Percentiles rank a stretch among this genome's conserved stretches.
These are phyloP conservation scores for Rubia yunnanensis DNA, from an alignment of 257 asterid genomes.

Conservation along the genomic window DNA sequence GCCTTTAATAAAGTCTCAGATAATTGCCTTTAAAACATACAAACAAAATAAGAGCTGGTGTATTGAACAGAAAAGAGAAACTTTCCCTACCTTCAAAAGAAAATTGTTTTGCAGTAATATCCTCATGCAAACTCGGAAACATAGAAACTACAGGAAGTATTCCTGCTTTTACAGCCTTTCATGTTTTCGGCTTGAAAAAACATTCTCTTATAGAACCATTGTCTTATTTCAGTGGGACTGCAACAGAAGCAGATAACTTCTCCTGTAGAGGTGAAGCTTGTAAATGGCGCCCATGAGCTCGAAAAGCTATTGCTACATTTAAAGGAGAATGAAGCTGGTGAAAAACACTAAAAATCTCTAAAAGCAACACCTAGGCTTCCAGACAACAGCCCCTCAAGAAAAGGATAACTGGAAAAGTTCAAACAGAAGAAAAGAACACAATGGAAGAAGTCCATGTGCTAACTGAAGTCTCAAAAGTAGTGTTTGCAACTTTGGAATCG, in stretches of 20 bases:
- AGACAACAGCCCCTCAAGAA: constrained; percentile 52
- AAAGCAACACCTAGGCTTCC: constrained; percentile 25
- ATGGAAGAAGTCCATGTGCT: constrained; percentile 35
- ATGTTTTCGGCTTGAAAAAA: background rate
- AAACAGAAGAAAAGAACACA: constrained; percentile 16
- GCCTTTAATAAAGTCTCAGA: constrained; percentile 42
- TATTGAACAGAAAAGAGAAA: constrained; percentile 22
- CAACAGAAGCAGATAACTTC: constrained; percentile 13
- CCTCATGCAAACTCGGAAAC: constrained; percentile 32
- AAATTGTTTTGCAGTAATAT: constrained; percentile 29
- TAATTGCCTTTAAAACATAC: constrained; percentile 6
- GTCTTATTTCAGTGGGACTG: constrained; percentile 19
- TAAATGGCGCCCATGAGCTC: constrained; percentile 27
- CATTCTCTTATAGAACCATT: too few species aligned
- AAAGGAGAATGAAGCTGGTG: constrained; percentile 15
- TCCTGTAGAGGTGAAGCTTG: constrained; percentile 20
- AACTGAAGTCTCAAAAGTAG: constrained; percentile 25
- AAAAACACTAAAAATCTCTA: constrained; percentile 3
- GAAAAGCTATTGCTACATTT: constrained; percentile 31
- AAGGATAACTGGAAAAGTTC: constrained; percentile 30
- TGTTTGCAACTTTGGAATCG: constrained; percentile 28
- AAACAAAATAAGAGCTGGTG: constrained; percentile 16
- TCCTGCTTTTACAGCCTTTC: background rate
- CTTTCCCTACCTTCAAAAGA: constrained; percentile 25
- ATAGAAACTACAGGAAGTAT: constrained; percentile 32